Percentiles rank a stretch among this genome's conserved stretches.
phyloP scores from a whole-genome alignment of 768 basidiomycete genomes.

The Dioszegia crocea region DNA sequence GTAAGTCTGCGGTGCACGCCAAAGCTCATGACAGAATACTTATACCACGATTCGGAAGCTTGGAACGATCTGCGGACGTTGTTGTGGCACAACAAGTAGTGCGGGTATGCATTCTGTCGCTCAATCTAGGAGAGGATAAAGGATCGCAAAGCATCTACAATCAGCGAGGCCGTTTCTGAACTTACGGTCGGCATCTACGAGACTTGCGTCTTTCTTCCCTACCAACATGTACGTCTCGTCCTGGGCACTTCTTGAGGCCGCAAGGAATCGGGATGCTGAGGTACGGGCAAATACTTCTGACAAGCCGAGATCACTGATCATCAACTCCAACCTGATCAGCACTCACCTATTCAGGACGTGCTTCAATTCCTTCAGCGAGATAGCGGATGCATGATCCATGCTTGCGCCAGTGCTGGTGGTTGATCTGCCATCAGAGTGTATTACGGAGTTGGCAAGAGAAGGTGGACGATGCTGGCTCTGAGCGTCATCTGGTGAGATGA shows the following conservation, averaged over 20 bases:
- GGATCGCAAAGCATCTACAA: constrained; percentile 11
- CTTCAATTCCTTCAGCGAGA: constrained; percentile 20
- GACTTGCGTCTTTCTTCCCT: constrained; percentile 36
- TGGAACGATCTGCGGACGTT: constrained; percentile 80
- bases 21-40: constrained; percentile 54
- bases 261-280: constrained; percentile 17
- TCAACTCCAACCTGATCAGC: not conserved
- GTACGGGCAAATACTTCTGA: constrained; percentile 30
- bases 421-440: not conserved
- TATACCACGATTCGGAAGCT: constrained; percentile 85
- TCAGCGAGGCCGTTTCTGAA: not conserved
- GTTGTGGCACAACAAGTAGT: constrained; percentile 80
- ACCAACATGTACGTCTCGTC: constrained; percentile 29
- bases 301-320: constrained; percentile 5
- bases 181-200: constrained; percentile 41
- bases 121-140: too few relatives aligned
- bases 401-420: constrained; percentile 9
- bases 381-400: constrained; percentile 15
- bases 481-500: not conserved
- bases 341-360: constrained; percentile 9
- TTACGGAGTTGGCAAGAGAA: constrained; percentile 4
- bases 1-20: constrained; percentile 31
- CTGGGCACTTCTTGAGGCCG: not conserved
- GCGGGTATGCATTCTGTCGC: not conserved
- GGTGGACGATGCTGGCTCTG: not conserved